phyloP scores from a whole-genome alignment of 768 basidiomycete species.

The Suillus subluteus region DNA sequence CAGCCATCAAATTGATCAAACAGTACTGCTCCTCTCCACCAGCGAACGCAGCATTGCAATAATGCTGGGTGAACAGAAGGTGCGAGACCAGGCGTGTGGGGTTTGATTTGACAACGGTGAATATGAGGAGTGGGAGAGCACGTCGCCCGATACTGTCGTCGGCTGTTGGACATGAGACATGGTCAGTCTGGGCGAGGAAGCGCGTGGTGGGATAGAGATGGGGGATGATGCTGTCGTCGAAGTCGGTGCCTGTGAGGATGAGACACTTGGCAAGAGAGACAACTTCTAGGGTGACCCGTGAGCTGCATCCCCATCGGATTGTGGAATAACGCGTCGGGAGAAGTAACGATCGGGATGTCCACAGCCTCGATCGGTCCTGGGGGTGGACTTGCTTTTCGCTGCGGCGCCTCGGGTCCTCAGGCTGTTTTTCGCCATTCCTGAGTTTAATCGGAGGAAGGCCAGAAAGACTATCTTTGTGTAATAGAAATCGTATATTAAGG shows the following conservation, averaged over 20 bases:
- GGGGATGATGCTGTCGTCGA: conserved; percentile 7
- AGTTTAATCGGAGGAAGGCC: conserved; percentile 74
- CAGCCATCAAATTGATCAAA: conserved; percentile 92
- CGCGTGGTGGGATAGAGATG: conserved; percentile 1
- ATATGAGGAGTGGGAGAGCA: conserved; percentile 95
- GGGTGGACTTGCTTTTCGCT: background rate
- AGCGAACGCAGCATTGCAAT: conserved; percentile 33
- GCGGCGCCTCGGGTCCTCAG: conserved; percentile 21
- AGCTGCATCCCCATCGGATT: conserved; percentile 3
- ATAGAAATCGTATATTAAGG: background rate
- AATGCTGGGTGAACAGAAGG: conserved; percentile 42
- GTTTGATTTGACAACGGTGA: conserved; percentile 91
- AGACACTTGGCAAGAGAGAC: conserved; percentile 13
- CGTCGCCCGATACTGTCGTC: conserved; percentile 79
- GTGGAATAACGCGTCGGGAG: conserved; percentile 10
- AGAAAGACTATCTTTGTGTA: conserved; percentile 68
- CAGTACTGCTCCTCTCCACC: conserved; percentile 93
- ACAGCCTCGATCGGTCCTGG: background rate
- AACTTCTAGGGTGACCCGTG: conserved; percentile 14
- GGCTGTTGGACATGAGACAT: conserved; percentile 26
- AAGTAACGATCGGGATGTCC: conserved; percentile 6
- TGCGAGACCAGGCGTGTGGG: conserved; percentile 74
- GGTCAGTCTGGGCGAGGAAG: conserved; percentile 17
- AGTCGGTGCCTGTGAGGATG: background rate
- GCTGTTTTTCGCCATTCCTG: conserved; percentile 58